A percentile compares a stretch with the other conserved stretches of the same genome.
phyloP scores from a whole-genome alignment of 2,329 filamentous ascomycete species.

The Fusarium haematococcum region DNA sequence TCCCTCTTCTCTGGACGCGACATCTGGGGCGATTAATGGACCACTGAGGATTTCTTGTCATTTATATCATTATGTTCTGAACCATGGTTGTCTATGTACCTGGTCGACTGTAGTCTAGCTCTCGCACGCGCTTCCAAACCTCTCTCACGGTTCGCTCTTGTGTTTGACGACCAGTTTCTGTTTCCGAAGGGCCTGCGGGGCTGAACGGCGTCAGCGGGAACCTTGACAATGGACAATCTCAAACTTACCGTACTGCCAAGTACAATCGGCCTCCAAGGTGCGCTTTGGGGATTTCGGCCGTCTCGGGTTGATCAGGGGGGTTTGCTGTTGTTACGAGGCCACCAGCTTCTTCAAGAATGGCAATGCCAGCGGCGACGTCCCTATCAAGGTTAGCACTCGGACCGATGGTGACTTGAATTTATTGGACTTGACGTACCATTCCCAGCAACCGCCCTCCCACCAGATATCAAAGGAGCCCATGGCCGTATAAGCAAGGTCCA shows the following conservation, averaged over 20 bases:
- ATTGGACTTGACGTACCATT: conserved; percentile 66
- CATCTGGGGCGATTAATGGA: neutral
- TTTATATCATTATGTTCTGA: neutral
- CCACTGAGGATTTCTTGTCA: neutral
- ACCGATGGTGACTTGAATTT: neutral
- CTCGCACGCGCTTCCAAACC: conserved; percentile 76
- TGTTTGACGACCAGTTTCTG: conserved; percentile 72
- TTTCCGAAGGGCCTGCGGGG: conserved; percentile 71
- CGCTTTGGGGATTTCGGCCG: conserved; percentile 68
- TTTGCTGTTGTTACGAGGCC: conserved; percentile 81
- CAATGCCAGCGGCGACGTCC: conserved; percentile 83
- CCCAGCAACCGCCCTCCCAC: conserved; percentile 87
- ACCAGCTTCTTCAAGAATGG: conserved; percentile 78
- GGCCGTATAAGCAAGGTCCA: conserved; percentile 80
- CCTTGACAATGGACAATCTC: too few relatives aligned
- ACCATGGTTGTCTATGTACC: conserved; percentile 51
- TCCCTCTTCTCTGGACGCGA: neutral
- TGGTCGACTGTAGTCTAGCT: conserved; percentile 75
- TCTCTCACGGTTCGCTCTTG: conserved; percentile 79
- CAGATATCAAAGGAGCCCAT: conserved; percentile 83
- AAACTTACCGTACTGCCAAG: conserved; percentile 71
- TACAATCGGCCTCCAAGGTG: conserved; percentile 76
- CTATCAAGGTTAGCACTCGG: conserved; percentile 45
- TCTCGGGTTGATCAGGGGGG: conserved; percentile 69
- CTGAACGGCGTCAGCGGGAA: conserved; percentile 49